Evolutionary conservation across 192 early-diverging fungal genomes (phyloP), one percentile per base, ranked within the genome.

Genomic region (Coemansia sp.): DNA sequence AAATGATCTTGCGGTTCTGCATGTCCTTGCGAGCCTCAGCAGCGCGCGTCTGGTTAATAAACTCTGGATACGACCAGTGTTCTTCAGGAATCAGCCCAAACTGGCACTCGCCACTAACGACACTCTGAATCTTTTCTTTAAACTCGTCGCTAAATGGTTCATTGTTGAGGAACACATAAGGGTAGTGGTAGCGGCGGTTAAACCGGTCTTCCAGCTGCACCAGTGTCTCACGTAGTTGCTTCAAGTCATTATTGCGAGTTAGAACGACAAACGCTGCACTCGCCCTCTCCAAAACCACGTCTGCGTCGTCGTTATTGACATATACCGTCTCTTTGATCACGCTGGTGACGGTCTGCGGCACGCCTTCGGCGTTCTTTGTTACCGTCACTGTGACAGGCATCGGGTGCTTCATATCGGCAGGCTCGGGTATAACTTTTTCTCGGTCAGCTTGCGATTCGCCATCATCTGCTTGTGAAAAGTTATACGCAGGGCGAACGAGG

Each of bases 121-220:
- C 53, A 13, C 23, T 16, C 11, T 12, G 31, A 47, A 81, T 88
- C 28, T 67, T 57, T 0, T 70, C 59, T 38, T 80, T 87, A 61
- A 94, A 94, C 28, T 83, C 73, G 18, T 88, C 78, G 20, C 83
- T 80, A 57, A 93, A 92, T 7, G 82, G 83, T 43, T 78, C 74
- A 39, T 93, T 81, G 79, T 93, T 94, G 31, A 94, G 72, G 57
- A 92, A 88, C 6, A 94, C 80, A 58, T 92, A 94, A 0, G 91
- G 90, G 58, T 94, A 94, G 59, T 84, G 61, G 73, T 87, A 87
- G 8, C 74, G 70, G 42, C 59, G 70, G 63, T 93, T 93, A 65
- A 92, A 90, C 37, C 83, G 81, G 31, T 80, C 65, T 60, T 93
- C 88, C 19, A 93, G 82, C 61, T 87, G 78, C 6, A 63, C 62